Evolutionary conservation across 805 yeast species (phyloP).

Genomic region (Ogataea haglerorum): DNA sequence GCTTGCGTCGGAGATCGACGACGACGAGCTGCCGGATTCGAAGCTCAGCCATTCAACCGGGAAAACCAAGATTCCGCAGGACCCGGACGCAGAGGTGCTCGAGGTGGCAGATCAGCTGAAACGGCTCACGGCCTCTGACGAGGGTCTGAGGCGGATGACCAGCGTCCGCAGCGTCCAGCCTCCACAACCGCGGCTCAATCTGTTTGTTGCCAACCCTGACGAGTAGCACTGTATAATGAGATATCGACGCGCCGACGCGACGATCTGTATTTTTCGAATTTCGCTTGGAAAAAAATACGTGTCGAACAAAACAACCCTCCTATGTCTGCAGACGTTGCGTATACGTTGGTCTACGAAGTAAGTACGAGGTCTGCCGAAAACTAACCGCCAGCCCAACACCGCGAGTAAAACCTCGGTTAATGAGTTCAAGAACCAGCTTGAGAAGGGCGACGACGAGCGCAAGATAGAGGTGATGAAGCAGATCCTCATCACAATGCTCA

Average conservation of each 20-base stretch:
- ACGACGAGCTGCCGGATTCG: constrained; percentile 45
- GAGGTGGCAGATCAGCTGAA: constrained; percentile 32
- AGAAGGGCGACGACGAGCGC: constrained; percentile 84
- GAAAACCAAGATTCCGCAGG: constrained; percentile 29
- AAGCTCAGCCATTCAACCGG: constrained; percentile 28
- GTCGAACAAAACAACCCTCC: constrained; percentile 13
- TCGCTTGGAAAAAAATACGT: constrained; percentile 15
- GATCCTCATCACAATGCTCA: constrained; percentile 80
- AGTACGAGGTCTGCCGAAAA: constrained; percentile 12
- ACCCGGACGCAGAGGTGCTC: constrained; percentile 33
- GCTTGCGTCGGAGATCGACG: constrained; percentile 74
- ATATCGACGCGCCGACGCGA: constrained; percentile 6
- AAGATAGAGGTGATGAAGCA: constrained; percentile 88
- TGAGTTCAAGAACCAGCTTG: constrained; percentile 75
- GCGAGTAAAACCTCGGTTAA: constrained; percentile 58
- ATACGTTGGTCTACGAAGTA: constrained; percentile 73
- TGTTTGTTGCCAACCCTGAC: constrained; percentile 61
- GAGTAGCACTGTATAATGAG: constrained; percentile 7
- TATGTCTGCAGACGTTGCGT: constrained; percentile 45
- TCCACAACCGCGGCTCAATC: constrained; percentile 38
- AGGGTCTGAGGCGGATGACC: constrained; percentile 31
- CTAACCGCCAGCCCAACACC: constrained; percentile 48
- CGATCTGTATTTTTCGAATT: constrained; percentile 1
- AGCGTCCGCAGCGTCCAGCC: constrained; percentile 34
- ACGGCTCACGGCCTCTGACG: constrained; percentile 20